Conservation (phyloP, 2,329 filamentous ascomycete genomes). For the Aspergillus ibericus region DNA sequence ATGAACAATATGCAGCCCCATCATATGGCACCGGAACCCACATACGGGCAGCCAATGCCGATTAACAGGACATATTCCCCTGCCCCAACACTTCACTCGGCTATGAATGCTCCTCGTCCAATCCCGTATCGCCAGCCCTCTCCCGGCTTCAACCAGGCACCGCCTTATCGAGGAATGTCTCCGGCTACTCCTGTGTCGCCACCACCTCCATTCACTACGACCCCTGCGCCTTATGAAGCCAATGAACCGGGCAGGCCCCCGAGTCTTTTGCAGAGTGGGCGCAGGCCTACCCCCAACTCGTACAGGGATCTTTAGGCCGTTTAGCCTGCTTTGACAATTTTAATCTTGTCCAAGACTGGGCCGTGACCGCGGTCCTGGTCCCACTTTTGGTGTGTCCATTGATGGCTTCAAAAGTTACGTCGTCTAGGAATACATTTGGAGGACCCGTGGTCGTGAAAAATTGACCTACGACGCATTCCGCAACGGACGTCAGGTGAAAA, state of each 20-base stretch:
- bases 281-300: conserved; percentile 37
- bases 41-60: not conserved
- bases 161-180: conserved; percentile 21
- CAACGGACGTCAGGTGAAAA: not conserved
- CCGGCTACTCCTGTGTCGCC: conserved; percentile 27
- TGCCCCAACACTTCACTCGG: conserved; percentile 16
- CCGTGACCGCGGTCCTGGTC: not conserved
- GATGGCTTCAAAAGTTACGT: not conserved
- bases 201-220: conserved; percentile 32
- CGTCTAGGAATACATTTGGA: not conserved
- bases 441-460: too few species aligned
- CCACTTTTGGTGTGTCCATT: not conserved
- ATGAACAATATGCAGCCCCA: conserved; percentile 18
- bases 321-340: conserved; percentile 29
- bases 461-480: not conserved
- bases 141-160: conserved; percentile 16
- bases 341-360: not conserved
- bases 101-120: conserved; percentile 16
- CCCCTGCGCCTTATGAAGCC: conserved; percentile 17
- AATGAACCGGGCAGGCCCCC: conserved; percentile 36
- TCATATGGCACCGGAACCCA: not conserved
- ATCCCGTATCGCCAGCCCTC: conserved; percentile 24
- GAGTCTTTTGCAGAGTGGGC: conserved; percentile 42
- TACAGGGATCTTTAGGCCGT: conserved; percentile 14
- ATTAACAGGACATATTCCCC: conserved; percentile 1